Conservation (phyloP, 2,329 filamentous ascomycete genomes). For the Colletotrichum liaoningense region DNA sequence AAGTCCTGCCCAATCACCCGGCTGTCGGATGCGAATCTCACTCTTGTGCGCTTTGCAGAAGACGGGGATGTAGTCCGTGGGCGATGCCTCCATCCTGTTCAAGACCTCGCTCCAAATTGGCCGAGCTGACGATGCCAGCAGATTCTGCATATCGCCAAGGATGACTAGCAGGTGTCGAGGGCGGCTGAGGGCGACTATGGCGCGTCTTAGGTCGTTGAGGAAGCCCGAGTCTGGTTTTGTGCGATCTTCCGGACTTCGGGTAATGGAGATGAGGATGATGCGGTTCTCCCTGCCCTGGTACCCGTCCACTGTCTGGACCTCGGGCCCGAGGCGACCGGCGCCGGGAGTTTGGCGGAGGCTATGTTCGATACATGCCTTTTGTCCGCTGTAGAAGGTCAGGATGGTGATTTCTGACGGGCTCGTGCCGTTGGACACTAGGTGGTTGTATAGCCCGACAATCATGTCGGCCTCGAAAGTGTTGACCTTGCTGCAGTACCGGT, state of each 20-base stretch:
- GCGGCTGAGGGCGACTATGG: slow-evolving; percentile 72
- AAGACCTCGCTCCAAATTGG: slow-evolving; percentile 63
- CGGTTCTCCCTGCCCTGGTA: slow-evolving; percentile 95
- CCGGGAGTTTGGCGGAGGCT: slow-evolving; percentile 47
- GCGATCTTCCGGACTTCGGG: slow-evolving; percentile 71
- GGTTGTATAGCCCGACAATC: slow-evolving; percentile 77
- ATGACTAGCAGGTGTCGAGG: slow-evolving; percentile 85
- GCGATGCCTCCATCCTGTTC: slow-evolving; percentile 52
- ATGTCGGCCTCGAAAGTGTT: slow-evolving; percentile 82
- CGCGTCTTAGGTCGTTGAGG: slow-evolving; percentile 70
- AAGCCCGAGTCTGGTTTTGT: slow-evolving; percentile 73
- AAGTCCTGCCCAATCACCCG: slow-evolving; percentile 61
- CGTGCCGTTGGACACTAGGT: slow-evolving; percentile 77
- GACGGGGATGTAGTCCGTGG: slow-evolving; percentile 64
- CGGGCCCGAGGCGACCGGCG: slow-evolving; percentile 30
- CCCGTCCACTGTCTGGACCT: slow-evolving; percentile 78
- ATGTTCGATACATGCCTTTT: slow-evolving; percentile 73
- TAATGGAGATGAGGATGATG: slow-evolving; percentile 82
- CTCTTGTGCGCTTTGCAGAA: slow-evolving; percentile 70
- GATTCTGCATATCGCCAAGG: slow-evolving; percentile 78
- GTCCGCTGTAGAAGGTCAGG: slow-evolving; percentile 89
- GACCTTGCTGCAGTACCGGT: slow-evolving; percentile 72
- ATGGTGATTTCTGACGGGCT: slow-evolving; percentile 75
- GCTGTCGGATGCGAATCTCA: slow-evolving; percentile 61
- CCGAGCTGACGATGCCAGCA: slow-evolving; percentile 46